Evolutionary conservation across 495 filamentous ascomycete species (phyloP).

Genomic region (Aspergillus wentii): DNA sequence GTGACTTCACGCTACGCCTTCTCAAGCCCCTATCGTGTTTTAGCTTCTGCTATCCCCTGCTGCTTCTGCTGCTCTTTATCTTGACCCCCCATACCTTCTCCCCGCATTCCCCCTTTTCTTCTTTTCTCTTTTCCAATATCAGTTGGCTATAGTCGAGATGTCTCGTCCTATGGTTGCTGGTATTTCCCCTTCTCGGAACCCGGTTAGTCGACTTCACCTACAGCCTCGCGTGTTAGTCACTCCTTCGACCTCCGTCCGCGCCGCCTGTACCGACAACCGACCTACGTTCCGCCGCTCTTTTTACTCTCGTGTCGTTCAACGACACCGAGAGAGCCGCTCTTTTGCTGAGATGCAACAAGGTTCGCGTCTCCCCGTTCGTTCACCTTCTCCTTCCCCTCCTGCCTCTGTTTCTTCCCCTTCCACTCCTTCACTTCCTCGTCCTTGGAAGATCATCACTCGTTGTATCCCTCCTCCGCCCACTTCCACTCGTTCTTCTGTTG

Average conservation of each 20-base stretch:
- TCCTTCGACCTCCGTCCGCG: too few species aligned
- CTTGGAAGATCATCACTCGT: too few species aligned
- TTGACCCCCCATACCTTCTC: neutral
- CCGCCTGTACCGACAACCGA: too few species aligned
- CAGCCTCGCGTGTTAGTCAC: too few species aligned
- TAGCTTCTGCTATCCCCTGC: conserved; percentile 4
- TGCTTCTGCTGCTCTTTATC: conserved; percentile 3
- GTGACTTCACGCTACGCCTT: conserved; percentile 10
- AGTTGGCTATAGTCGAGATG: conserved; percentile 12
- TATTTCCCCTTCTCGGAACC: neutral
- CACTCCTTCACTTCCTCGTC: too few species aligned
- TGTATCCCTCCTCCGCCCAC: too few species aligned
- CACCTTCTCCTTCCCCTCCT: neutral
- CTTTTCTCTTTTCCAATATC: conserved; percentile 1
- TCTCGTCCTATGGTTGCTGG: conserved; percentile 11
- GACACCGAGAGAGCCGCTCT: too few species aligned
- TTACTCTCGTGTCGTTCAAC: conserved; percentile 1
- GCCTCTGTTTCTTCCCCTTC: too few species aligned
- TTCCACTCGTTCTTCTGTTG: too few species aligned
- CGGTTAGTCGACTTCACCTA: conserved; percentile 2
- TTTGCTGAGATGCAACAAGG: conserved; percentile 10
- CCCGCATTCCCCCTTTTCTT: conserved; percentile 1
- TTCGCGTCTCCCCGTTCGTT: conserved; percentile 12
- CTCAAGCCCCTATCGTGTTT: conserved; percentile 3
- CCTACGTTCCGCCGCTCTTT: conserved; percentile 7